A percentile compares a stretch with the other conserved stretches of the same genome.
Evolutionary conservation across 106 monocot species (phyloP).

Genomic region (Acanthochlamys bracteata): DNA sequence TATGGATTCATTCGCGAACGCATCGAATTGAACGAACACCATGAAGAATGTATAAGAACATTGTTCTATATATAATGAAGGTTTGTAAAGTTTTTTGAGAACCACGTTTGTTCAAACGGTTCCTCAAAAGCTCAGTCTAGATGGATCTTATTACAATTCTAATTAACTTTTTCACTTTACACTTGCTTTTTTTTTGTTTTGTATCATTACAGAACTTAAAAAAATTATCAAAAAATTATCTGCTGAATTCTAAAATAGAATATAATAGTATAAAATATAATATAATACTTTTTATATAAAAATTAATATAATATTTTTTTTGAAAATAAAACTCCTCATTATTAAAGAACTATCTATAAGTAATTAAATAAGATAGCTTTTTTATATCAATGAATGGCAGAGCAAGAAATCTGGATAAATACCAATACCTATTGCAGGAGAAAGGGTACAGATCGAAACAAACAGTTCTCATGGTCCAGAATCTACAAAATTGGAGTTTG

Average conservation of each 20-base stretch:
- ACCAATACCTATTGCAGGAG: slow-evolving; percentile 14
- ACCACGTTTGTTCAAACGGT: background rate
- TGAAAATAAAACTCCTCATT: no score
- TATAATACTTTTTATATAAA: slow-evolving; percentile 3
- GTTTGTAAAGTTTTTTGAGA: background rate
- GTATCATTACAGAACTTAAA: background rate
- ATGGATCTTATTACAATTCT: slow-evolving; percentile 1
- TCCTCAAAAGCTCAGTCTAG: background rate
- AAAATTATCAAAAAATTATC: slow-evolving; percentile 1
- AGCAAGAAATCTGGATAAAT: slow-evolving; percentile 20
- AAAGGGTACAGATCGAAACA: slow-evolving; percentile 11
- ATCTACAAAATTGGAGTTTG: background rate
- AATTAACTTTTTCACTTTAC: no score
- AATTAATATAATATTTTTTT: no score
- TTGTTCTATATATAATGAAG: no score
- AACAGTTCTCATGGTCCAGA: slow-evolving; percentile 11
- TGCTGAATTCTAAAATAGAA: no score
- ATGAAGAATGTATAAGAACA: no score
- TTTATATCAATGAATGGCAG: slow-evolving; percentile 4
- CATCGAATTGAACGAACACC: no score
- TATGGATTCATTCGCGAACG: background rate
- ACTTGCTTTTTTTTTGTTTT: slow-evolving; percentile 1
- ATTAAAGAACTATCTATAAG: slow-evolving; percentile 6
- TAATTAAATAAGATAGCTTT: slow-evolving; percentile 5
- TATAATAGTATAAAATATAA: no score